Evolutionary conservation across 106 monocot genomes (phyloP).

Genomic region (Acorus calamus): DNA sequence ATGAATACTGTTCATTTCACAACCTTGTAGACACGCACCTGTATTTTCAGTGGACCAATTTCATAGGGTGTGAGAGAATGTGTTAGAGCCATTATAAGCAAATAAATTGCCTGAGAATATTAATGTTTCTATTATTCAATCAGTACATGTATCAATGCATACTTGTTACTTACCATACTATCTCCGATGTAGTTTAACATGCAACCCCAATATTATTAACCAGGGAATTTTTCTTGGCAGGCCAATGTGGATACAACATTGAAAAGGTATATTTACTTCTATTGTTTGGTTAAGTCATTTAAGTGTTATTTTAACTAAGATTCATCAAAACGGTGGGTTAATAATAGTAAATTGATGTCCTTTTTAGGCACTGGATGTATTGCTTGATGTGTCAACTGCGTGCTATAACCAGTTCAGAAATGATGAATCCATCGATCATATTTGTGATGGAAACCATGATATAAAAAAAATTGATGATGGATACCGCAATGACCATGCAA

Average conservation of each 20-base stretch:
- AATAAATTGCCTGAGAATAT: no score
- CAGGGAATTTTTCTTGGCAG: conserved; percentile 36
- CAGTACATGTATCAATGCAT: neutral
- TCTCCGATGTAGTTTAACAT: neutral
- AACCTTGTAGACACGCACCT: no score
- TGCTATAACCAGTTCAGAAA: conserved; percentile 11
- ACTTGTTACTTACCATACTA: neutral
- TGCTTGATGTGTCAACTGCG: conserved; percentile 36
- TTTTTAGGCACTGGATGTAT: conserved; percentile 57
- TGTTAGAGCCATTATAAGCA: no score
- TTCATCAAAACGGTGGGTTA: no score
- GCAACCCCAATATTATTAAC: neutral
- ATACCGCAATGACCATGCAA: conserved; percentile 4
- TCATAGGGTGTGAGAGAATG: no score
- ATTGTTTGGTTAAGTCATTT: neutral
- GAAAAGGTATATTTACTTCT: conserved; percentile 48
- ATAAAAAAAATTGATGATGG: conserved; percentile 9
- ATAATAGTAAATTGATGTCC: no score
- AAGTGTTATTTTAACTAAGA: no score
- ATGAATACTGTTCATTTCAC: no score
- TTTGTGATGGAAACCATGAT: conserved; percentile 2
- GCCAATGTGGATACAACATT: conserved; percentile 56
- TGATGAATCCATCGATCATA: neutral
- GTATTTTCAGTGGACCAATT: no score
- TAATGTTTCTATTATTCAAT: no score